These are phyloP conservation scores for Boletus eberwhitei DNA, from an alignment of 768 basidiomycete genomes.

Conservation along the genomic window DNA sequence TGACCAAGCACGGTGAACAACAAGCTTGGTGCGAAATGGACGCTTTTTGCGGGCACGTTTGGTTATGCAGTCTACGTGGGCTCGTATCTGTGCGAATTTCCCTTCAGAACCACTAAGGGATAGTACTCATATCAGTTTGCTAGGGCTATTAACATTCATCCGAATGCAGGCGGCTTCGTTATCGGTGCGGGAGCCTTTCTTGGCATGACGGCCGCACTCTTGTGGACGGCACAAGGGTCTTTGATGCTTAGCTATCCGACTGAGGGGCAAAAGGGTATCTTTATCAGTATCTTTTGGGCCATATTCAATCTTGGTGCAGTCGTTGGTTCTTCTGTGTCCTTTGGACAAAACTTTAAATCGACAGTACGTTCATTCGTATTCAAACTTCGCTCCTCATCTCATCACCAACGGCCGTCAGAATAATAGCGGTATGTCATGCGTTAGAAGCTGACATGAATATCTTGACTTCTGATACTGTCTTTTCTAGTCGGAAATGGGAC, in stretches of 20 bases:
- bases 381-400: background rate
- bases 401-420: slow-evolving; percentile 11
- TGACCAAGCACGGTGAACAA: slow-evolving; percentile 68
- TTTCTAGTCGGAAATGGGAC: slow-evolving; percentile 63
- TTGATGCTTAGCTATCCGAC: slow-evolving; percentile 80
- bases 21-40: slow-evolving; percentile 64
- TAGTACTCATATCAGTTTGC: background rate
- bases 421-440: slow-evolving; percentile 24
- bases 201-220: slow-evolving; percentile 62
- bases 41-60: slow-evolving; percentile 65
- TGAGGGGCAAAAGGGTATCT: slow-evolving; percentile 68
- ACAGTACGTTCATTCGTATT: slow-evolving; percentile 37
- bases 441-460: background rate
- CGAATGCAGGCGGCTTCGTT: slow-evolving; percentile 55
- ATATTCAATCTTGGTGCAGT: slow-evolving; percentile 82
- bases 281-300: slow-evolving; percentile 74
- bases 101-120: background rate
- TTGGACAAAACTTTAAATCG: slow-evolving; percentile 68
- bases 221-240: slow-evolving; percentile 79
- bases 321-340: slow-evolving; percentile 68
- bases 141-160: slow-evolving; percentile 70
- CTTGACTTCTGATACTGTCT: background rate
- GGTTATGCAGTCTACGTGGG: slow-evolving; percentile 77
- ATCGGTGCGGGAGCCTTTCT: slow-evolving; percentile 68
- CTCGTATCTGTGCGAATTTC: slow-evolving; percentile 55